These are phyloP conservation scores for Zasmidium cellare DNA, from an alignment of 2,329 filamentous ascomycete genomes.

Conservation along the genomic window DNA sequence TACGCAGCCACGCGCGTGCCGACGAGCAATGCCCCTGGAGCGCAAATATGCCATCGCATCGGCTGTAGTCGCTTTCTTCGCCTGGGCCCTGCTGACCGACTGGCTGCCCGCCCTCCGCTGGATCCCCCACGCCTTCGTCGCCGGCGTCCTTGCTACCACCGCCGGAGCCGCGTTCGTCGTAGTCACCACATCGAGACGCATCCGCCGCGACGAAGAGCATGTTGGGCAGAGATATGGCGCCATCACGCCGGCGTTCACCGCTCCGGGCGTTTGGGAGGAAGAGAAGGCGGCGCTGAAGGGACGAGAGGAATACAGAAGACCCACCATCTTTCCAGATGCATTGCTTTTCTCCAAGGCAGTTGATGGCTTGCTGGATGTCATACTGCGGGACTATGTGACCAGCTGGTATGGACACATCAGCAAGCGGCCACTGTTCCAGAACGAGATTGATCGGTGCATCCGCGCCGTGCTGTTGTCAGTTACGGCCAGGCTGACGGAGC, in stretches of 20 bases:
- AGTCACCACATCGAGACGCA: conserved; percentile 61
- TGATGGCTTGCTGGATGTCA: conserved; percentile 73
- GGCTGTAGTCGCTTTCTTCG: conserved; percentile 70
- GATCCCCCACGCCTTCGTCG: conserved; percentile 78
- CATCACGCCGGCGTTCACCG: conserved; percentile 27
- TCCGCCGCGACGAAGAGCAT: conserved; percentile 34
- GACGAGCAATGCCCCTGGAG: conserved; percentile 63
- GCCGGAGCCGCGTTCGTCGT: conserved; percentile 60
- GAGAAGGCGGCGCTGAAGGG: conserved; percentile 68
- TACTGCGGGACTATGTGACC: conserved; percentile 80
- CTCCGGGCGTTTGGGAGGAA: conserved; percentile 61
- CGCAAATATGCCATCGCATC: conserved; percentile 70
- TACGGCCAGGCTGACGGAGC: conserved; percentile 67
- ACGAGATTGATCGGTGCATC: conserved; percentile 82
- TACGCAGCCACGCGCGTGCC: conserved; percentile 15
- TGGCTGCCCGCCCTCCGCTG: conserved; percentile 83
- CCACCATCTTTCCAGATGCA: conserved; percentile 73
- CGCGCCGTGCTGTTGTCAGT: conserved; percentile 71
- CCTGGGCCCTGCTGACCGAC: conserved; percentile 83
- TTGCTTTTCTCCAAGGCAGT: conserved; percentile 76
- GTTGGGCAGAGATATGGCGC: conserved; percentile 19
- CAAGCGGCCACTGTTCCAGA: conserved; percentile 72
- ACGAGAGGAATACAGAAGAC: conserved; percentile 66
- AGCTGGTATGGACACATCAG: conserved; percentile 91
- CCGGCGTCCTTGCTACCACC: conserved; percentile 61